phyloP scores from a whole-genome alignment of 192 early-diverging fungal species.

The Backusella luteola region DNA sequence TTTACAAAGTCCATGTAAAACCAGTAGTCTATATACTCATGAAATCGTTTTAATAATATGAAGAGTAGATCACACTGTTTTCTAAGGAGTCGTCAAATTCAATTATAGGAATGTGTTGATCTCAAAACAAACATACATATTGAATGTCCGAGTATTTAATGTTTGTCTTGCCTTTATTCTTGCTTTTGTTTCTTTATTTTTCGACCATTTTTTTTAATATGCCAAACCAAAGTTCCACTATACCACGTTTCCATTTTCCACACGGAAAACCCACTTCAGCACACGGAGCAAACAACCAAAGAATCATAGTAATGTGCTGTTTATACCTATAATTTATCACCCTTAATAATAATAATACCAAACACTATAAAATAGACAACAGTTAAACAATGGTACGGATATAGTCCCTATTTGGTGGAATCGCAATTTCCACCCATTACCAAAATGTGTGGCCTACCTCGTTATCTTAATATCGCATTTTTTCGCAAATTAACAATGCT shows the following conservation, averaged over 20 bases:
- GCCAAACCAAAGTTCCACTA: neutral
- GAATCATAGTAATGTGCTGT: constrained; percentile 1
- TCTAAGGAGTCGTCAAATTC: neutral
- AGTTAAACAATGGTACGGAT: constrained; percentile 13
- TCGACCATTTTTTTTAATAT: neutral
- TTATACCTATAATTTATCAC: neutral
- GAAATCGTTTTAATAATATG: neutral
- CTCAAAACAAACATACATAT: neutral
- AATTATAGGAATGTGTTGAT: constrained; percentile 5
- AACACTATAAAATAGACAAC: neutral
- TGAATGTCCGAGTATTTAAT: neutral
- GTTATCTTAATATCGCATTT: constrained; percentile 68
- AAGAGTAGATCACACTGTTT: neutral
- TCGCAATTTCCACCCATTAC: constrained; percentile 23
- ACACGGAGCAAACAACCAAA: neutral
- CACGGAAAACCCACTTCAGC: constrained; percentile 1
- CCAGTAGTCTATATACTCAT: too few species aligned
- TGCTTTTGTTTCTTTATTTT: neutral
- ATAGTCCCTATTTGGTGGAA: constrained; percentile 14
- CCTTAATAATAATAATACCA: neutral
- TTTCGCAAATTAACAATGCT: constrained; percentile 42
- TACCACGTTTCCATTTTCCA: constrained; percentile 14
- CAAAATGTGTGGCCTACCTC: constrained; percentile 57
- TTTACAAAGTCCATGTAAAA: too few species aligned
- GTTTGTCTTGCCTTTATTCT: neutral